Base-by-base conservation (phyloP, 768 basidiomycete species). In the Trametes villosa region DNA sequence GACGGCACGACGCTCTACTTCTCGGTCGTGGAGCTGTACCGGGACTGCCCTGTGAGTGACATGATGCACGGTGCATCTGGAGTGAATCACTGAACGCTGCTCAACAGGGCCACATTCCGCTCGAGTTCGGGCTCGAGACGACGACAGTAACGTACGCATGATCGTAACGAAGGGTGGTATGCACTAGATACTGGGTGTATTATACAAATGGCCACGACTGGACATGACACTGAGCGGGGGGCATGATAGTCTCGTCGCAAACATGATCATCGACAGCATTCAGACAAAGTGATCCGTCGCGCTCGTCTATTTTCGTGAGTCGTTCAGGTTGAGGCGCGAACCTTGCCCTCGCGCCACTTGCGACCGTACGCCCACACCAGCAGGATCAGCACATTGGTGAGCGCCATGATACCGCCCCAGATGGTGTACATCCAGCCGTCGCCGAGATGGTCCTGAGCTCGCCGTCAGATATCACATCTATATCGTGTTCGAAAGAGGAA, bases 361-460 rank as follows among this genome's bases (percentile, higher is more conserved):
- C 71, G 74, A 0, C 88, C 90, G 71, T 84, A 84, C 74, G 71
- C 71, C 58, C 80, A 75, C 2, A 89, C 84, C 2, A 90, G 71
- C 24, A 88, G 59, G n/a, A 89, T 78, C n/a, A 89, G 75, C 3
- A 79, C 59, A 41, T 84, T 84, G 34, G 78, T 80, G 26, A 85
- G 41, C 1, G 80, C 63, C 67, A 91, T 66, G 0, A 93, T 33
- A 1, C 79, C 80, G 0, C 79, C 76, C 74, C 83, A 88, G 4
- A 91, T 77, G 1, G 88, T 87, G 70, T 92, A 94, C 59, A 88
- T 76, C 71, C 91, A 79, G 70, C 92, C 92, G 68, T 94, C 92
- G 0, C 92, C 92, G 31, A 92, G 76, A 1, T 80, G 76, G 58
- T 86, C 79, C 81, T 91, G 65, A 6, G 6, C 42, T n/a, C n/a